phyloP scores from a whole-genome alignment of 2,329 filamentous ascomycete genomes.

The Allantophomopsis cytisporea region DNA sequence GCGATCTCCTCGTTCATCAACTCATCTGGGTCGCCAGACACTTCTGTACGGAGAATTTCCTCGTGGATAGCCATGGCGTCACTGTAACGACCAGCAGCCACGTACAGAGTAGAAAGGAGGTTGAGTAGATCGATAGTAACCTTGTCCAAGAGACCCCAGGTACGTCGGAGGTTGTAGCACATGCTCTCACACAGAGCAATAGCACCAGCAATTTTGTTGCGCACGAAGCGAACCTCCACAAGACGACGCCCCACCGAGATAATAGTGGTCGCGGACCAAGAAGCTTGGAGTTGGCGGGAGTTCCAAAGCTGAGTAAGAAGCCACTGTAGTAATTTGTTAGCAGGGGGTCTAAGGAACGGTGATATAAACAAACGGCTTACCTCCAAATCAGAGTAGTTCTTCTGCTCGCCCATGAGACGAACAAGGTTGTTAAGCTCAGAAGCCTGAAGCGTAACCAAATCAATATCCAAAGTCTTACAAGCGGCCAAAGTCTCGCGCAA shows the following conservation, averaged over 20 bases:
- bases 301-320: constrained; percentile 6
- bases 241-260: constrained; percentile 9
- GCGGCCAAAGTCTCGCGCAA: constrained; percentile 26
- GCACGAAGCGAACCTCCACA: constrained; percentile 9
- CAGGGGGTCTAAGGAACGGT: too few relatives aligned
- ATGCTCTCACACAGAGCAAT: constrained; percentile 11
- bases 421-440: constrained; percentile 30
- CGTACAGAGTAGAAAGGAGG: constrained; percentile 10
- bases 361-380: constrained; percentile 6
- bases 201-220: constrained; percentile 4
- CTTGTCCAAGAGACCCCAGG: constrained; percentile 10
- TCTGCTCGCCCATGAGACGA: constrained; percentile 30
- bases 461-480: constrained; percentile 26
- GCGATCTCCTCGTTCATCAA: constrained; percentile 1
- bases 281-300: constrained; percentile 5
- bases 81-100: constrained; percentile 4
- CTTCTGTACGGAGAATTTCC: constrained; percentile 6
- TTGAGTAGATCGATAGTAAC: constrained; percentile 10
- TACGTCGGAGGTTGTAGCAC: constrained; percentile 12
- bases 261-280: constrained; percentile 8
- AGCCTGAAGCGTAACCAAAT: constrained; percentile 27
- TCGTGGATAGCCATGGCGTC: constrained; percentile 11
- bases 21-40: constrained; percentile 6
- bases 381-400: constrained; percentile 31
- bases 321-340: too few relatives aligned